Evolutionary conservation across 129 eudicot species (phyloP), one percentile per base, ranked within the genome.

Genomic region (Gnaphalium uliginosum): DNA sequence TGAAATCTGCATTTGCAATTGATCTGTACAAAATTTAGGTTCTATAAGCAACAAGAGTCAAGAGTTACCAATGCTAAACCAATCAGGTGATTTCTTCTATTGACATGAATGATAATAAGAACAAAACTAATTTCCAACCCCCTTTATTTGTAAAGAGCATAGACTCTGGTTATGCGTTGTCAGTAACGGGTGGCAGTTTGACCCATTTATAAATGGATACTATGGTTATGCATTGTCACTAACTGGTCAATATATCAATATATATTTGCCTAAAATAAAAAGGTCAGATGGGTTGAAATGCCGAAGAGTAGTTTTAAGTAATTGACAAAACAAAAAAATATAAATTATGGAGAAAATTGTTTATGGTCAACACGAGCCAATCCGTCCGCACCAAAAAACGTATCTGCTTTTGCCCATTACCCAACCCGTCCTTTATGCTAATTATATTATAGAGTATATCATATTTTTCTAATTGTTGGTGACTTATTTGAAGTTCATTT

Each of bases 1-100:
- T 60, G 81, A 24, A 75, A 56, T 81, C 84, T 68, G 76, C 84
- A 81, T 68, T 64, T 82, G 82, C 39, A 72, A 57, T 77, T 82
- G 50, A 77, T 82, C 85, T 82, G 82, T 72, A 57, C 21, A 64
- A 54, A 57, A 27, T 43, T 76, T 61, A 33, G 51, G 71, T 57
- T 50, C 54, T 75, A 25, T 77, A 81, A 69, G 69, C 66, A 77
- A 65, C 80, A 75, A 29, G 50, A 53, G 46, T 22, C 72, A 60
- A 29, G 50, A 53, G 46, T 18, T 67, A 39, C 77, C 56, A 66
- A 2, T 30, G 37, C 41, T 17, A 4, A 48, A 33, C 18, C 53
- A 63, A 5, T 56, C 25, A 56, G 25, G 61, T 56, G 25, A 56
- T n/a, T 7, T 56, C 13, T 56, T 1, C 26, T 56, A 21, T 21